A percentile compares a stretch with the other conserved stretches of the same genome.
These are phyloP conservation scores for Fragaria ananassa DNA, from an alignment of 306 rosid genomes.

Conservation along the genomic window DNA sequence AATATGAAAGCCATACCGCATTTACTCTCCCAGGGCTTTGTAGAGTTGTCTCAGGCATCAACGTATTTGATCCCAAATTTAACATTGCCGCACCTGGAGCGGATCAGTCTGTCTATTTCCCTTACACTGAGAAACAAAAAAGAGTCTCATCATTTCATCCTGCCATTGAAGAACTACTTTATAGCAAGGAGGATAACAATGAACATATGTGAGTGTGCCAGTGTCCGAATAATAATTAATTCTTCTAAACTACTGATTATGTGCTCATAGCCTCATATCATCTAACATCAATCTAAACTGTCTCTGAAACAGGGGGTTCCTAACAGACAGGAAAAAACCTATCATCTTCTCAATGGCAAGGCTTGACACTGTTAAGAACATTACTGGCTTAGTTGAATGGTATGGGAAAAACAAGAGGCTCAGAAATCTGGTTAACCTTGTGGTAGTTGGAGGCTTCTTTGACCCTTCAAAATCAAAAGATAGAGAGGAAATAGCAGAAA, in stretches of 20 bases:
- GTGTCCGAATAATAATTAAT: not conserved
- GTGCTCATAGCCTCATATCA: constrained; percentile 3
- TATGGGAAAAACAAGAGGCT: constrained; percentile 69
- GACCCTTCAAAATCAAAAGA: constrained; percentile 92
- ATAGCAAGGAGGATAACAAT: constrained; percentile 52
- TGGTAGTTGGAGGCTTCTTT: constrained; percentile 87
- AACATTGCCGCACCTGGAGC: constrained; percentile 95
- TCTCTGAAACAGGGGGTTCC: constrained; percentile 55
- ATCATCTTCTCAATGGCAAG: constrained; percentile 93
- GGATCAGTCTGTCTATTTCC: constrained; percentile 73
- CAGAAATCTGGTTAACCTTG: constrained; percentile 76
- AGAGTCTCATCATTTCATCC: constrained; percentile 55
- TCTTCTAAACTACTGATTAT: not conserved
- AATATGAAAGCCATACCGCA: constrained; percentile 82
- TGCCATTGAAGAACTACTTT: constrained; percentile 76
- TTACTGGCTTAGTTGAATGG: constrained; percentile 75
- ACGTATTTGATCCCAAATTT: constrained; percentile 88
- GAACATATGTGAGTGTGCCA: constrained; percentile 68
- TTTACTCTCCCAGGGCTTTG: constrained; percentile 92
- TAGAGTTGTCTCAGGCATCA: constrained; percentile 90
- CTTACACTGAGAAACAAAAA: constrained; percentile 49
- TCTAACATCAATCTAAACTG: constrained; percentile 8
- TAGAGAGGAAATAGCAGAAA: constrained; percentile 81
- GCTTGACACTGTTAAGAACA: constrained; percentile 83
- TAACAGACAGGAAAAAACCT: constrained; percentile 69